Evolutionary conservation across 179 eudicot species (phyloP).

Genomic region (Kewa caespitosa): DNA sequence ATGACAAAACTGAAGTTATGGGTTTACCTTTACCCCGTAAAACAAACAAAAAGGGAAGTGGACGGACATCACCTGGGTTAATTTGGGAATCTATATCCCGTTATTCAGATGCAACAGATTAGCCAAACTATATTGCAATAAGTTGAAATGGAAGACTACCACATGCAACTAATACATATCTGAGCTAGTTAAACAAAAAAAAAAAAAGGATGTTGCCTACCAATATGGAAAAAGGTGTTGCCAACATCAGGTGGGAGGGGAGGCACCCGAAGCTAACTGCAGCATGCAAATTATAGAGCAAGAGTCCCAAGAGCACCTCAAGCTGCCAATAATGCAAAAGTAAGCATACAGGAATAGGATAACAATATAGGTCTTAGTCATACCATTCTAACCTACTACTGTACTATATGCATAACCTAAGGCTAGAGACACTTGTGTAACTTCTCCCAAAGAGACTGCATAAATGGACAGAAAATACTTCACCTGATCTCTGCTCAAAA

Average conservation of each 20-base stretch:
- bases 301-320: conserved; percentile 33
- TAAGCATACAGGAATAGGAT: conserved; percentile 24
- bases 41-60: neutral
- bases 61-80: too few species aligned
- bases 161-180: neutral
- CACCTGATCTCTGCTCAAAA: conserved; percentile 61
- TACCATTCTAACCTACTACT: conserved; percentile 1
- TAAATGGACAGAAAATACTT: conserved; percentile 41
- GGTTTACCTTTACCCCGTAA: neutral
- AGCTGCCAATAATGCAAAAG: conserved; percentile 41
- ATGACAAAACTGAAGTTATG: neutral
- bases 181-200: conserved; percentile 8
- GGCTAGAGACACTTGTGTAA: conserved; percentile 21
- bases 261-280: conserved; percentile 39
- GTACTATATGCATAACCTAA: conserved; percentile 9
- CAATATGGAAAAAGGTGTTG: conserved; percentile 17
- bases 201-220: conserved; percentile 3
- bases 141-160: neutral
- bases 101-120: neutral
- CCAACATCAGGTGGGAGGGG: conserved; percentile 13
- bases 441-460: conserved; percentile 27
- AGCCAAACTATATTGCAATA: neutral
- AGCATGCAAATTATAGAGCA: conserved; percentile 27
- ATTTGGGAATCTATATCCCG: too few species aligned
- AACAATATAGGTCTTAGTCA: neutral